Evolutionary conservation across 2,329 filamentous ascomycete species (phyloP).

Genomic region (Talaromyces rugulosus): DNA sequence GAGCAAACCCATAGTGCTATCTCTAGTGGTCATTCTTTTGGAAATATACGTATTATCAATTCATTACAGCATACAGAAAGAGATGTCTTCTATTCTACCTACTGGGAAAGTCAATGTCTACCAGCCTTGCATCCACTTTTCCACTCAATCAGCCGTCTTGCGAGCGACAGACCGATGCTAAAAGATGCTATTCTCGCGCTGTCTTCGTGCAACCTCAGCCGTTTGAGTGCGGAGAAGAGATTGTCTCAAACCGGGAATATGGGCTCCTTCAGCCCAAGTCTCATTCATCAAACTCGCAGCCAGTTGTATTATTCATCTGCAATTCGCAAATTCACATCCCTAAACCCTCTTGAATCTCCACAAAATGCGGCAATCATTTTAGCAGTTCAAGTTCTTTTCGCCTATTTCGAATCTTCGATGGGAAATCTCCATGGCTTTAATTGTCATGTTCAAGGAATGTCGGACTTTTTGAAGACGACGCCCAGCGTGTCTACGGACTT

Average conservation of each 20-base stretch:
- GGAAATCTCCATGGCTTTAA: constrained; percentile 21
- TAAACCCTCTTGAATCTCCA: constrained; percentile 10
- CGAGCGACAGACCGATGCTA: constrained; percentile 5
- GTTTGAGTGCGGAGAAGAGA: constrained; percentile 14
- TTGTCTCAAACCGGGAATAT: not conserved
- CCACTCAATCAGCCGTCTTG: not conserved
- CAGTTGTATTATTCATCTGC: constrained; percentile 23
- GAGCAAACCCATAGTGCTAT: not conserved
- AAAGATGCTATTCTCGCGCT: constrained; percentile 18
- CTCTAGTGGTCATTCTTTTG: not conserved
- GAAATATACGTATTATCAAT: constrained; percentile 11
- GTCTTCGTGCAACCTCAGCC: constrained; percentile 20
- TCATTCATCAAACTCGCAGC: constrained; percentile 20
- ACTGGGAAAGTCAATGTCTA: constrained; percentile 22
- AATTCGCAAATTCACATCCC: constrained; percentile 13
- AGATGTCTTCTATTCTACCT: constrained; percentile 22
- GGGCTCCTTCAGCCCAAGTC: constrained; percentile 15
- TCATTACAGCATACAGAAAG: constrained; percentile 20
- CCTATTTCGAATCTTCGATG: constrained; percentile 20
- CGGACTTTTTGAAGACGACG: not conserved
- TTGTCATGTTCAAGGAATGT: constrained; percentile 17
- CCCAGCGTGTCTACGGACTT: too few relatives aligned
- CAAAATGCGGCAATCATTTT: constrained; percentile 10
- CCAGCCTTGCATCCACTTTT: constrained; percentile 23
- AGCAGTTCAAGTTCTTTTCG: constrained; percentile 17